Evolutionary conservation across 2,329 filamentous ascomycete genomes (phyloP).

Genomic region (Fusarium devonianum): DNA sequence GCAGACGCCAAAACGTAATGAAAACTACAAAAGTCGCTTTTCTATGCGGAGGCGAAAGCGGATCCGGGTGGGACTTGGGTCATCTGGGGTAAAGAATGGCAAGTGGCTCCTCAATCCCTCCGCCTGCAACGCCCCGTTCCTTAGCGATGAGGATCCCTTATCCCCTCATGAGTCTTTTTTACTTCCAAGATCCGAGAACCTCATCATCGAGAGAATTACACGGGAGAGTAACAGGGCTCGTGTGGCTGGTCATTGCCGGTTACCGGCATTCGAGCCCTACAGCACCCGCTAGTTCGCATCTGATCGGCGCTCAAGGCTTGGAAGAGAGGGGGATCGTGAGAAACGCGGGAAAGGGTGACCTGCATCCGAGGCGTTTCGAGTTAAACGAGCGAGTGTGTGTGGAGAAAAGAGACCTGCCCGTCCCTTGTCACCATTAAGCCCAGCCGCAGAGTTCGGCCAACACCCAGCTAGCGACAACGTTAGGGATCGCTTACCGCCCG

Average conservation of each 20-base stretch:
- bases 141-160: too few relatives aligned
- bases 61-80: too few relatives aligned
- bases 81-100: too few relatives aligned
- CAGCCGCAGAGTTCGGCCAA: slow-evolving; percentile 1
- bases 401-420: slow-evolving; percentile 6
- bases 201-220: too few relatives aligned
- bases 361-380: slow-evolving; percentile 11
- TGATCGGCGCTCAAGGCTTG: too few relatives aligned
- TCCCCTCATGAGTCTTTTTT: too few relatives aligned
- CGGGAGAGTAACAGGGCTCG: too few relatives aligned
- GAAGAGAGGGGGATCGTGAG: too few relatives aligned
- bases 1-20: slow-evolving; percentile 38
- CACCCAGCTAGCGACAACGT: slow-evolving; percentile 1
- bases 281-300: slow-evolving; percentile 5
- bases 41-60: too few relatives aligned
- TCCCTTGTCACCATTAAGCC: slow-evolving; percentile 23
- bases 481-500: slow-evolving; percentile 4
- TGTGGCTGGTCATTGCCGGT: slow-evolving; percentile 8
- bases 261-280: not conserved
- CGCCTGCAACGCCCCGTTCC: too few relatives aligned
- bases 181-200: too few relatives aligned
- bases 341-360: not conserved
- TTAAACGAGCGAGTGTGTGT: slow-evolving; percentile 15
- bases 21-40: slow-evolving; percentile 32
- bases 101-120: too few relatives aligned